Conservation (phyloP, 345 rosid species). For the Excoecaria agallocha region DNA sequence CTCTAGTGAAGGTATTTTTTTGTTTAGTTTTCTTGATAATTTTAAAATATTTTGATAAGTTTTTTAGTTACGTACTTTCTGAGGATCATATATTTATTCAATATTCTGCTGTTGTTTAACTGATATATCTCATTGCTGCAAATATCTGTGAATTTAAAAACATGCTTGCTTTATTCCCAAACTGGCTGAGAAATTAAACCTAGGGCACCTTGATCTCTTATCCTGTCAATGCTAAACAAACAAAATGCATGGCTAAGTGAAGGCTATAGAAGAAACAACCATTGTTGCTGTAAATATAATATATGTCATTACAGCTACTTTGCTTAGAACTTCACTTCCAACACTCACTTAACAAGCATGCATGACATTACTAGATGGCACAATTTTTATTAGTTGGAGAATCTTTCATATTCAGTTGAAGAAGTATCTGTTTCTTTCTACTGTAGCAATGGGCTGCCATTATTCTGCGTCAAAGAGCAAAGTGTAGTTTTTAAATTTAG, state of each 20-base stretch:
- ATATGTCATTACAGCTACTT: background rate
- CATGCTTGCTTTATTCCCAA: background rate
- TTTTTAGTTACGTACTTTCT: background rate
- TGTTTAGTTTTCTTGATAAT: background rate
- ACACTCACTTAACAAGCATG: background rate
- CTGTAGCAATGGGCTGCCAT: background rate
- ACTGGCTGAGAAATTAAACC: background rate
- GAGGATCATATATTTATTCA: background rate
- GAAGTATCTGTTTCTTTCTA: background rate
- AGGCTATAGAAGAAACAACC: background rate
- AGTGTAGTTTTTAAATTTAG: background rate
- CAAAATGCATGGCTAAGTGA: background rate
- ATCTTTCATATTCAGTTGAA: conserved; percentile 3
- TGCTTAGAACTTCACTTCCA: background rate
- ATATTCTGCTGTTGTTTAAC: background rate
- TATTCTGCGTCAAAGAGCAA: background rate
- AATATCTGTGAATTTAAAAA: background rate
- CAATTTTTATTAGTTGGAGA: conserved; percentile 3
- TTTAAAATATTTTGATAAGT: background rate
- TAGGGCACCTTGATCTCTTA: background rate
- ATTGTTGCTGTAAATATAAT: background rate
- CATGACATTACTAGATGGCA: background rate
- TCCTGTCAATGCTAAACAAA: background rate
- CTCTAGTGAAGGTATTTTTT: background rate
- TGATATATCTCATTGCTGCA: background rate